Conservation (phyloP, 176 grass and related monocot species). For the Dendrocalamus sinicus region DNA sequence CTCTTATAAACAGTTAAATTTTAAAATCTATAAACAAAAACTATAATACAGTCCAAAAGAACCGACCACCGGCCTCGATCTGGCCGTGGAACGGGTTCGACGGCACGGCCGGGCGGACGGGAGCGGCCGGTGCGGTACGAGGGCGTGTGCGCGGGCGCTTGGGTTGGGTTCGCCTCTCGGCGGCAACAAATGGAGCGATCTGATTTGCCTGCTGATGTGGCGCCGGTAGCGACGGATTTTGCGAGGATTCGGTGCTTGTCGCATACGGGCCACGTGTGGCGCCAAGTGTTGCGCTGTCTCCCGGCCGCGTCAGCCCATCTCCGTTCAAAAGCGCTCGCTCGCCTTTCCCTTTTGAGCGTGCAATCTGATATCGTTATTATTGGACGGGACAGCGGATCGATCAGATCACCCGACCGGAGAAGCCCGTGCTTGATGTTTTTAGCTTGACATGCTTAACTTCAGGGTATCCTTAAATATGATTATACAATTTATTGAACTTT, state of each 20-base stretch:
- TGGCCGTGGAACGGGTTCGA: background rate
- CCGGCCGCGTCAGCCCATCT: constrained; percentile 27
- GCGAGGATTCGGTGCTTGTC: constrained; percentile 34
- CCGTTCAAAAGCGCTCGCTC: background rate
- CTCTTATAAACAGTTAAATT: no score
- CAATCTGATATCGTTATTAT: background rate
- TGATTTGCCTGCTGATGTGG: constrained; percentile 44
- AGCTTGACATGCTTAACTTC: no score
- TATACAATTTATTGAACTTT: no score
- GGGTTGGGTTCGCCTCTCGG: background rate
- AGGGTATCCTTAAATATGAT: no score
- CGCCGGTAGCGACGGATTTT: background rate
- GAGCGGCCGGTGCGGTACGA: background rate
- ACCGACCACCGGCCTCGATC: background rate
- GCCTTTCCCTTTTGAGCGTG: background rate
- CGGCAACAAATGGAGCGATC: constrained; percentile 47
- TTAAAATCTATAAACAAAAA: no score
- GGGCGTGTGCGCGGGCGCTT: background rate
- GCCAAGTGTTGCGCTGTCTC: constrained; percentile 24
- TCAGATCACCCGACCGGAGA: background rate
- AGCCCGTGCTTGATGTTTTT: background rate
- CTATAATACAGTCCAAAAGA: no score
- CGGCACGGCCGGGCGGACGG: background rate
- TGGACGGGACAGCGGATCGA: background rate
- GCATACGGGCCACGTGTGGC: constrained; percentile 42